A percentile compares a stretch with the other conserved stretches of the same genome.
phyloP scores from a whole-genome alignment of 1,284 basidiomycete genomes.

The Vanrija pseudolonga region DNA sequence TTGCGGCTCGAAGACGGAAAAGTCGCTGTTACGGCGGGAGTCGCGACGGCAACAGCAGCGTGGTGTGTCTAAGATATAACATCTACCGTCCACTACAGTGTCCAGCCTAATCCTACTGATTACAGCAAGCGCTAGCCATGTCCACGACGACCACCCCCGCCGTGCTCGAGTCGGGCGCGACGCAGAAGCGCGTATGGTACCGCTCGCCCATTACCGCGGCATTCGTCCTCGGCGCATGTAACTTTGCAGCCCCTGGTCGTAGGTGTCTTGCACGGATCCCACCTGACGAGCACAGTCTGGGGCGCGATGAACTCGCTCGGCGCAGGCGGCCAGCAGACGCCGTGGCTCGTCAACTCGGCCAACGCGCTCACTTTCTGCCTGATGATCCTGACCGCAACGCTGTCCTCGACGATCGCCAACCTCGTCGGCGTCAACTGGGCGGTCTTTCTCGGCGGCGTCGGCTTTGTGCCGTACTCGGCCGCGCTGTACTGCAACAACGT shows the following conservation, averaged over 20 bases:
- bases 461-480: constrained; percentile 36
- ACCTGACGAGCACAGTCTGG: constrained; percentile 23
- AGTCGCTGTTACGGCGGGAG: no score
- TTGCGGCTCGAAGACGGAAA: no score
- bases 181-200: background rate
- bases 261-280: background rate
- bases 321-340: constrained; percentile 36
- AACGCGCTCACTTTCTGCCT: constrained; percentile 41
- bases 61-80: no score
- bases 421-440: constrained; percentile 5
- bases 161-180: no score
- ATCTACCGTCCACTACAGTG: no score
- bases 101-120: no score
- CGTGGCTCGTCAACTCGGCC: constrained; percentile 38
- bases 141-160: no score
- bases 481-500: constrained; percentile 36
- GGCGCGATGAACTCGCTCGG: constrained; percentile 42
- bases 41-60: no score
- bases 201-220: constrained; percentile 6
- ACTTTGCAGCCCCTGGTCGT: constrained; percentile 18
- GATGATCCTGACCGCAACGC: constrained; percentile 21
- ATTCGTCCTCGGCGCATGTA: constrained; percentile 16
- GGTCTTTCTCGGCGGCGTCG: constrained; percentile 15
- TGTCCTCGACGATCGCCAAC: constrained; percentile 1
- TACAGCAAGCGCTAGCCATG: no score